Evolutionary conservation across 352 stramenopile species (phyloP), one percentile per base, ranked within the genome.

Genomic region (Phytophthora nicotianae): DNA sequence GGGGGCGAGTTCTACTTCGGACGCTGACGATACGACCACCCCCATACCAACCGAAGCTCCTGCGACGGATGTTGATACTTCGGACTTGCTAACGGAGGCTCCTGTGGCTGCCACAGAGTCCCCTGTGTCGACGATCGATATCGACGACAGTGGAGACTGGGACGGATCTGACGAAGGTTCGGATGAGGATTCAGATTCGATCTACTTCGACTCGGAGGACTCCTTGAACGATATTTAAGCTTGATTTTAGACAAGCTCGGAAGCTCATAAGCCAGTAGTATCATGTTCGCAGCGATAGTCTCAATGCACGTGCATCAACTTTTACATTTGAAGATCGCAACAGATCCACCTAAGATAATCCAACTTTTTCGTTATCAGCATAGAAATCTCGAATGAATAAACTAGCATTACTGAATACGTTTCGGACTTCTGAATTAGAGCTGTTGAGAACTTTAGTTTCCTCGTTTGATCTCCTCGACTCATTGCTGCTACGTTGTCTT

Each of bases 81-180:
- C 60, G 0, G 60, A 58, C 23, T 47, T 55, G 40, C 27, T 58
- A 6, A 62, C 62, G 14, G 49, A 50, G 7, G 24, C 55, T 17
- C 37, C 53, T 33, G 26, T 11, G 8, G 13, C 24, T 26, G 26
- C 26, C 23, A 58, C 37, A 11, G 50, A 47, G 8, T 26, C 37
- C 14, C 52, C 32, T 6, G 4, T 37, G 6, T 26, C 56, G 26
- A 38, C 35, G 10, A 50, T 48, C n/a, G 48, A 50, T 33, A 38
- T 38, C 32, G 35, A 21, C 5, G 17, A 43, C 16, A 41, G 58
- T 9, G 55, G 55, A 23, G 32, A 45, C 13, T 65, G 54, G 54
- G 62, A 70, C 4, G 62, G 62, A 16, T 65, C 62, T n/a, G 62
- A 65, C 35, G 45, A 38, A 29, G 19, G 26, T 11, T 45, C 29